These are phyloP conservation scores for Corynascus novoguineensis DNA, from an alignment of 495 filamentous ascomycete species.

Conservation along the genomic window DNA sequence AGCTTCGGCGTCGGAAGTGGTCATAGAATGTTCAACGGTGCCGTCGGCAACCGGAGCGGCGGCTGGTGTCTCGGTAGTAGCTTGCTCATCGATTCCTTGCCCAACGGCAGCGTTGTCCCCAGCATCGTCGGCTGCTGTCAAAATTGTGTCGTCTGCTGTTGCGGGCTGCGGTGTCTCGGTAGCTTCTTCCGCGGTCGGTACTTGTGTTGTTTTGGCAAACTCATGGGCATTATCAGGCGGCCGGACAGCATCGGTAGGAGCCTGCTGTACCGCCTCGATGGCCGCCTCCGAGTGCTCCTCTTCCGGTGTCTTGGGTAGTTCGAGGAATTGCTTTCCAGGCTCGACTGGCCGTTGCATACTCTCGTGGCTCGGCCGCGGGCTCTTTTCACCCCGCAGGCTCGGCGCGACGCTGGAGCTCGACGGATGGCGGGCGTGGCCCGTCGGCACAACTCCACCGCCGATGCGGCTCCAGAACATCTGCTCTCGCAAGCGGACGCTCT, in stretches of 20 bases:
- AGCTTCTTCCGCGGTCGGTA: neutral
- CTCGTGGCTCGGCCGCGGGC: constrained; percentile 29
- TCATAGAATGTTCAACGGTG: neutral
- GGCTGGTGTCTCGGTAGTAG: neutral
- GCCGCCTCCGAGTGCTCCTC: neutral
- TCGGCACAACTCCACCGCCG: constrained; percentile 79
- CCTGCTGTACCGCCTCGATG: neutral
- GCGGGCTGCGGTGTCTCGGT: neutral
- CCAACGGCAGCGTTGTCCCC: neutral
- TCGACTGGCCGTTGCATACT: neutral
- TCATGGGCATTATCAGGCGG: too few relatives aligned
- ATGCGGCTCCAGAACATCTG: constrained; percentile 94
- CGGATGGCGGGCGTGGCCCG: constrained; percentile 21
- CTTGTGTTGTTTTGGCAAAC: neutral
- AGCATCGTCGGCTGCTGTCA: neutral
- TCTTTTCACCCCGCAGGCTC: constrained; percentile 25
- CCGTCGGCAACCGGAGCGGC: neutral
- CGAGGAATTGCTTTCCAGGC: neutral
- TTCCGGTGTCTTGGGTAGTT: constrained; percentile 3
- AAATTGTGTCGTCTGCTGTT: neutral
- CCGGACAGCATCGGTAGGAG: neutral
- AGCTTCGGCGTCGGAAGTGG: neutral
- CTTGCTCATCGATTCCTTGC: neutral
- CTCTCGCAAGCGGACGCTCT: constrained; percentile 80
- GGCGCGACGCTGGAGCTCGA: constrained; percentile 20